Percentiles rank a stretch among this genome's conserved stretches.
Conservation (phyloP, 2,329 filamentous ascomycete genomes). For the Penicillium sp. region DNA sequence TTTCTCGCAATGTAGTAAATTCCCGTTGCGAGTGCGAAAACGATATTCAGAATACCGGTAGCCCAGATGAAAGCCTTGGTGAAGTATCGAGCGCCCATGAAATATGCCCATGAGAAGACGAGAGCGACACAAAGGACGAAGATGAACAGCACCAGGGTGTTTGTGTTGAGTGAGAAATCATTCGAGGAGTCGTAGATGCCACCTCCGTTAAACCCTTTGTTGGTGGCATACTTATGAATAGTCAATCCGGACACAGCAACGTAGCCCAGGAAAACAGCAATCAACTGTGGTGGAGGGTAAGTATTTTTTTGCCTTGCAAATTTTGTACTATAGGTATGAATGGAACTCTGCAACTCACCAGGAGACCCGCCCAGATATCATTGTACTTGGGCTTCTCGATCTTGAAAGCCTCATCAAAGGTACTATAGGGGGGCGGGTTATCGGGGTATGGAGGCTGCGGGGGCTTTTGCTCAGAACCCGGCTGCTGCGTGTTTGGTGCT, state of each 20-base stretch:
- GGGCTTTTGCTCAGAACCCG: constrained; percentile 30
- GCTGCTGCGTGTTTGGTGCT: constrained; percentile 11
- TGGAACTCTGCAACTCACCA: constrained; percentile 54
- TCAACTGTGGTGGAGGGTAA: constrained; percentile 55
- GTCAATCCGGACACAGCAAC: constrained; percentile 74
- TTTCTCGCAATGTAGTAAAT: constrained; percentile 79
- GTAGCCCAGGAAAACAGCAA: constrained; percentile 73
- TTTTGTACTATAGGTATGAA: no score
- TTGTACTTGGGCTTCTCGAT: constrained; percentile 84
- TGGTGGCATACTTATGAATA: constrained; percentile 72
- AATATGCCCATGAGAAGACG: constrained; percentile 75
- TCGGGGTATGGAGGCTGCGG: constrained; percentile 21
- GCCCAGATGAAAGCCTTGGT: constrained; percentile 93
- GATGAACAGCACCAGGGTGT: constrained; percentile 82
- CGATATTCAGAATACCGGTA: constrained; percentile 84
- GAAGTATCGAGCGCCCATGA: constrained; percentile 73
- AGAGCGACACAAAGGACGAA: constrained; percentile 76
- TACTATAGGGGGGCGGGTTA: constrained; percentile 24
- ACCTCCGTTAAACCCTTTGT: constrained; percentile 65
- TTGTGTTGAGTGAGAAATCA: constrained; percentile 72
- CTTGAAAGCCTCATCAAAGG: constrained; percentile 81
- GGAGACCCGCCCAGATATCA: constrained; percentile 83
- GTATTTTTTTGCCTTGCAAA: neutral
- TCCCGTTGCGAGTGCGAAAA: constrained; percentile 80
- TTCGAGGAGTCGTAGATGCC: constrained; percentile 74